These are phyloP conservation scores for Candida easanensis DNA, from an alignment of 805 yeast genomes.

Conservation along the genomic window DNA sequence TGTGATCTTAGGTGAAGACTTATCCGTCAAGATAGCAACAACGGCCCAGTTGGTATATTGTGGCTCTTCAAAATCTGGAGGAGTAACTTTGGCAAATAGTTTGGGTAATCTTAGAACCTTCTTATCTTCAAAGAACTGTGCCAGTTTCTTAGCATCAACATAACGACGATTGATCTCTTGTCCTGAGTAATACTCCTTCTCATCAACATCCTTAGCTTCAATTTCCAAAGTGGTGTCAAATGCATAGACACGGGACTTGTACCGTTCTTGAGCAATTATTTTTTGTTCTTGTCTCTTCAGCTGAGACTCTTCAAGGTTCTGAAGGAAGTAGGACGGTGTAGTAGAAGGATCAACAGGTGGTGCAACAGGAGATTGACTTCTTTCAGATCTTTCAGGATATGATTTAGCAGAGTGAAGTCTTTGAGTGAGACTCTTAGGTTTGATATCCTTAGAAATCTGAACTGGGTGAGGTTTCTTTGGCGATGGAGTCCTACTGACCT, in stretches of 20 bases:
- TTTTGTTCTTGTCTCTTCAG: conserved; percentile 25
- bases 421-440: conserved; percentile 5
- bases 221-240: conserved; percentile 31
- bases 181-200: conserved; percentile 46
- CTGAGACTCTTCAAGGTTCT: conserved; percentile 29
- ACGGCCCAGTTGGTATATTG: conserved; percentile 74
- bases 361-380: conserved; percentile 11
- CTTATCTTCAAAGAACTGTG: conserved; percentile 41
- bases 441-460: not conserved
- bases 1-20: conserved; percentile 51
- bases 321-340: conserved; percentile 32
- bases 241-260: conserved; percentile 37
- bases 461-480: conserved; percentile 7
- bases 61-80: conserved; percentile 72
- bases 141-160: conserved; percentile 35
- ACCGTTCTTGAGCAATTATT: conserved; percentile 25
- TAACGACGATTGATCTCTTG: conserved; percentile 45
- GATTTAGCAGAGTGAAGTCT: not conserved
- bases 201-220: conserved; percentile 35
- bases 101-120: conserved; percentile 57
- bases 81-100: conserved; percentile 58
- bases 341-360: conserved; percentile 4
- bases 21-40: conserved; percentile 63
- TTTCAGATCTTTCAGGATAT: not conserved
- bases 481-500: conserved; percentile 15